Base-by-base conservation (phyloP, 345 rosid genomes). In the Erysimum cheiranthoides region DNA sequence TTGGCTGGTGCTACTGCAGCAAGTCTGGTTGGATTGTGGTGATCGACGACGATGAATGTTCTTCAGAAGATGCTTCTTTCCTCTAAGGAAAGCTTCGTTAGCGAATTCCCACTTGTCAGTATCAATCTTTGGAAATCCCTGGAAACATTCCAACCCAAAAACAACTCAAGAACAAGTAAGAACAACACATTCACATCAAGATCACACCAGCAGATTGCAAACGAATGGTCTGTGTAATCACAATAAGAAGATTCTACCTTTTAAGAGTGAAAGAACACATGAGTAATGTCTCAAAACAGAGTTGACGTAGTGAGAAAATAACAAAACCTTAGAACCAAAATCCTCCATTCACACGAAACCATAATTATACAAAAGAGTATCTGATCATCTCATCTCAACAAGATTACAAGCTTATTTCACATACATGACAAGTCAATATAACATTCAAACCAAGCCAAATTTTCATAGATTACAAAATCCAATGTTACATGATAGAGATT, bases 91-190 rank as follows among this genome's bases (percentile, higher is more conserved):
- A 71, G 81, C 89, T 73, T 90, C 94, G 71, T 95, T 92, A 1
- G 97, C 92, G 65, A 95, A 95, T 77, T 95, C 98, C 99, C 98
- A 95, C 73, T 73, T 93, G 61, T 90, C 96, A 50, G 95, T 84
- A 81, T 87, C 95, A 40, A 86, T 82, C 90, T 92, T 92, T 72
- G 84, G 91, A 66, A 93, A 93, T 18, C 93, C 96, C 95, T 90
- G 85, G 42, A 77, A 74, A 79, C 83, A 83, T 45, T 43, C 14
- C 25, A 61, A 78, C 38, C 73, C 54, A 10, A 61, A 78, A 70
- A 70, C 30, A 47, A 80, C 73, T 80, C 51, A 57, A 59, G 9
- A 38, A 49, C 0, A 65, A 62, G 18, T 42, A 52, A 51, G 30
- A 2, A 5, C 25, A 52, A 14, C 17, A 77, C 54, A 64, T 36